Evolutionary conservation across 768 basidiomycete genomes (phyloP), one percentile per base, ranked within the genome.

Genomic region (Rhizopogon vesiculosus): DNA sequence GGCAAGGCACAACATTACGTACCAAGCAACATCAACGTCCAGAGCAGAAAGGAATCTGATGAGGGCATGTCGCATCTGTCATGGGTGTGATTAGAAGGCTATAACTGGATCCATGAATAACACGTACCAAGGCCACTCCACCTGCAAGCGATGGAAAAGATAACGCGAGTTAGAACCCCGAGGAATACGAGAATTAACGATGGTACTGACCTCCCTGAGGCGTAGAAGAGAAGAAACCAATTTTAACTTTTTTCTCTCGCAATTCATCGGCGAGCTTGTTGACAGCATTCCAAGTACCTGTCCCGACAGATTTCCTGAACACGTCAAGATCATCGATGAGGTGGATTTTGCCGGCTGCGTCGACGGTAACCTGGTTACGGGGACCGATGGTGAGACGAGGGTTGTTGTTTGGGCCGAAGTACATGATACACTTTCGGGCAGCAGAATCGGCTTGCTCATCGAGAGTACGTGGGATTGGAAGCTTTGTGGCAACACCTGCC

Each of bases 201-300:
- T 41, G 35, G 18, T 50, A 66, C 80, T 65, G 71, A 88, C 89
- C 86, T 78, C 94, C 94, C 75, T 96, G 93, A 10, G 94, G 94
- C 6, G 95, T 98, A 9, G 92, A 93, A 29, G 90, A 93, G 74
- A 96, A 96, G 81, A 96, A 96, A 22, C 87, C 88, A 60, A 96
- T 90, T 71, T 90, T 92, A 67, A 91, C 76, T 59, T 93, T 88
- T 73, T 89, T 91, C 69, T 89, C 85, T 55, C 86, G 85, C 42
- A 97, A 79, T 65, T 93, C 92, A 49, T 89, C 84, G 5, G 90
- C 88, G 45, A 93, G 85, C 64, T 89, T 88, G 67, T 74, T 78
- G 56, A 95, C 89, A 0, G 89, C 80, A 60, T 85, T 86, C 91
- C 91, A 95, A 3, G 91, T 87, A 54, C 84, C 80, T 55, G 78